These are phyloP conservation scores for Tarenaya hassleriana DNA, from an alignment of 345 rosid genomes.

Conservation along the genomic window DNA sequence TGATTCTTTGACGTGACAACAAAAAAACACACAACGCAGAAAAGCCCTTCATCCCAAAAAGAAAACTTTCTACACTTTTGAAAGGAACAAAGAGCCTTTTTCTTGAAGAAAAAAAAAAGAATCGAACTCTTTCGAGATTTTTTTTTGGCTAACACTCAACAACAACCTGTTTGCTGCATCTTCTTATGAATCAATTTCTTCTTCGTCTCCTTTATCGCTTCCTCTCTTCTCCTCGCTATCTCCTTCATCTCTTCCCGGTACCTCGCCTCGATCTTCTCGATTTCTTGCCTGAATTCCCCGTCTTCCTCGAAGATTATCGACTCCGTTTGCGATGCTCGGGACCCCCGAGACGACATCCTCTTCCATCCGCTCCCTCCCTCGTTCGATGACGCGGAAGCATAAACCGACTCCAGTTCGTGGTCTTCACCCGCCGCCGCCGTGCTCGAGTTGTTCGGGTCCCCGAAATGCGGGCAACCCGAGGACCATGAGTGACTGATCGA, in stretches of 20 bases:
- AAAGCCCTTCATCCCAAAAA: no score
- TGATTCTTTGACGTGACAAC: no score
- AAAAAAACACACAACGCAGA: no score
- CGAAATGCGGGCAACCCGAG: constrained; percentile 5
- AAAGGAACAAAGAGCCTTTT: no score
- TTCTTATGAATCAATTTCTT: constrained; percentile 17
- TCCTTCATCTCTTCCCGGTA: constrained; percentile 47
- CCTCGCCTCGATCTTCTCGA: constrained; percentile 46
- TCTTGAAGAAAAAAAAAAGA: no score
- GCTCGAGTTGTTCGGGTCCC: constrained; percentile 1
- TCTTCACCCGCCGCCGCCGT: constrained; percentile 18
- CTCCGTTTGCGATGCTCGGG: background rate
- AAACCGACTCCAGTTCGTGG: constrained; percentile 29
- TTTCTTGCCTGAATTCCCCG: constrained; percentile 38
- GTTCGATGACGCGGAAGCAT: constrained; percentile 37
- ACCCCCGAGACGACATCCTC: constrained; percentile 23
- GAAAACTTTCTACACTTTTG: no score
- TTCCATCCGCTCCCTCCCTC: constrained; percentile 28
- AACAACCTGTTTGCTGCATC: background rate
- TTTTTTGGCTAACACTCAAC: constrained; percentile 12
- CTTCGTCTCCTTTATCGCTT: constrained; percentile 43
- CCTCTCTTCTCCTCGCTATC: constrained; percentile 49
- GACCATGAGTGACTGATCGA: constrained; percentile 15
- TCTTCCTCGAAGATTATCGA: constrained; percentile 15
- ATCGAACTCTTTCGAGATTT: no score